Evolutionary conservation across 2,329 filamentous ascomycete genomes (phyloP).

Genomic region (Fonsecaea erecta): DNA sequence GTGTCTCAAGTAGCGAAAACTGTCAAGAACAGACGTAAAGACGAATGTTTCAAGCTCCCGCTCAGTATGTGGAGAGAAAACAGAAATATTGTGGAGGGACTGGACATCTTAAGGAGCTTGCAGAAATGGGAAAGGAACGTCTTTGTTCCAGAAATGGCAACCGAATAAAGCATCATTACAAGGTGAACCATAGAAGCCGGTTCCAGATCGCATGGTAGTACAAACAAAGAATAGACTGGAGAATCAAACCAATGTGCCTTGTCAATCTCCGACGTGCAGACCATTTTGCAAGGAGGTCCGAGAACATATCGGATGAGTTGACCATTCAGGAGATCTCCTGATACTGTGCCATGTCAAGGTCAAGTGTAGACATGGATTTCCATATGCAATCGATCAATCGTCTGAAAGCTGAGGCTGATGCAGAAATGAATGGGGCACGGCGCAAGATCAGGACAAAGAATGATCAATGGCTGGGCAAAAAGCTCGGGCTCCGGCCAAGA

Average conservation of each 20-base stretch:
- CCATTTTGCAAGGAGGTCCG: slow-evolving; percentile 2
- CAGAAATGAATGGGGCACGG: not conserved
- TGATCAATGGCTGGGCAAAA: not conserved
- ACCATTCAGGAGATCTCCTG: not conserved
- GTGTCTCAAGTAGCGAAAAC: not conserved
- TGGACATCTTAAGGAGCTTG: slow-evolving; percentile 10
- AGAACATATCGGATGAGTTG: too few species aligned
- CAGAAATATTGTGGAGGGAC: not conserved
- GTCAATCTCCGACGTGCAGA: slow-evolving; percentile 21
- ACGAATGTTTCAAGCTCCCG: slow-evolving; percentile 21
- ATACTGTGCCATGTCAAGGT: not conserved
- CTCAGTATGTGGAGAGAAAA: slow-evolving; percentile 13
- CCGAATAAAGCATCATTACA: slow-evolving; percentile 28
- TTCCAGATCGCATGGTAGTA: slow-evolving; percentile 22
- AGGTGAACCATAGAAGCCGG: slow-evolving; percentile 18
- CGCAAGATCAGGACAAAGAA: not conserved
- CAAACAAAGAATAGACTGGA: slow-evolving; percentile 24
- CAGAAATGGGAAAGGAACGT: slow-evolving; percentile 18
- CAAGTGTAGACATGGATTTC: not conserved
- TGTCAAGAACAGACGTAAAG: slow-evolving; percentile 9
- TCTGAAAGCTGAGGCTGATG: not conserved
- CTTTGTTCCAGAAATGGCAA: slow-evolving; percentile 33
- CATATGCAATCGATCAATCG: not conserved
- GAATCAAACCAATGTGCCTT: slow-evolving; percentile 16
- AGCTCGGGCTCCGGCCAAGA: not conserved